Evolutionary conservation across 73 alveolate species (phyloP).

Genomic region (Durusdinium trenchii): DNA sequence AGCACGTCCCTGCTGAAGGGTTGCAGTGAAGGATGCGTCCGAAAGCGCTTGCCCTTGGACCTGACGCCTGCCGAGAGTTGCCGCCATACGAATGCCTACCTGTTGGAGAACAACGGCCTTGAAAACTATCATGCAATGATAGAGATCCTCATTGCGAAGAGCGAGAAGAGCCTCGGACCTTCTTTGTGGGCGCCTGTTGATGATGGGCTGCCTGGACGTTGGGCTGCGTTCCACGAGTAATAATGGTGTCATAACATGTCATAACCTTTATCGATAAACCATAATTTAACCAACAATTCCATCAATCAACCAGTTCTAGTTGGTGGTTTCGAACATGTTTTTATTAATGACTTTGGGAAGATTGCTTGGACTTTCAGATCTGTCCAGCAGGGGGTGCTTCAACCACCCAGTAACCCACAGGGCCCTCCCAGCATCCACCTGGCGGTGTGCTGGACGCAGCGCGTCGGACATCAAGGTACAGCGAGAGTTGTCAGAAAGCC

Average conservation of each 20-base stretch:
- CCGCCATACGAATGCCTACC: not conserved
- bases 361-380: not conserved
- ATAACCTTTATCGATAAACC: no score
- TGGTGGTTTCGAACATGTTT: no score
- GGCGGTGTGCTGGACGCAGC: no score
- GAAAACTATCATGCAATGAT: not conserved
- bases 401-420: not conserved
- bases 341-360: no score
- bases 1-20: not conserved
- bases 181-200: no score
- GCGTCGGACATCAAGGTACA: no score
- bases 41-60: not conserved
- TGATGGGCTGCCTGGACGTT: no score
- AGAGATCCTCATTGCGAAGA: not conserved
- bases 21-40: not conserved
- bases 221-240: no score
- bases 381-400: not conserved
- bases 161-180: not conserved
- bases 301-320: no score
- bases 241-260: no score
- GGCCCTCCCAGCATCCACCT: no score
- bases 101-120: not conserved
- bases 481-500: not conserved
- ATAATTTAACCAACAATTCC: no score
- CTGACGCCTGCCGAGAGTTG: not conserved